These are phyloP conservation scores for Colletotrichum orchidophilum DNA, from an alignment of 2,329 filamentous ascomycete genomes.

Conservation along the genomic window DNA sequence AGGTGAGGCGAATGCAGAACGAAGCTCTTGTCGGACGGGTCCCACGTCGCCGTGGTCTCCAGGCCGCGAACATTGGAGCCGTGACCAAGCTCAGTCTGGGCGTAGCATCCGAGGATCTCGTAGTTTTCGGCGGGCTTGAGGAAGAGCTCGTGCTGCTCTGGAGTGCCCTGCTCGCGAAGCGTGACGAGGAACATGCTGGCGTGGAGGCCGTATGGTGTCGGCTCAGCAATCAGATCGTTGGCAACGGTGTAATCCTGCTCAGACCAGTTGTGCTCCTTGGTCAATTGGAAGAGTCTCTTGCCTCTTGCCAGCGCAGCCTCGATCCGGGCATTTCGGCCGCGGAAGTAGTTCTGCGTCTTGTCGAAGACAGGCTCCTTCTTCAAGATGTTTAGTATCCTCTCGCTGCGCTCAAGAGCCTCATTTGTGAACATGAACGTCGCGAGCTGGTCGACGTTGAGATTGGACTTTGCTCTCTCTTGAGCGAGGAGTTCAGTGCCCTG, in stretches of 20 bases:
- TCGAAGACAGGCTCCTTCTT: conserved; percentile 76
- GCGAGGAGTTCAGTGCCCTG: conserved; percentile 75
- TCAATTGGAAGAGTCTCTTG: conserved; percentile 75
- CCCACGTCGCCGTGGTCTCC: conserved; percentile 79
- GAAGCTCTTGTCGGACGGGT: conserved; percentile 77
- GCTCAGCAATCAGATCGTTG: conserved; percentile 76
- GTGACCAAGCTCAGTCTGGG: conserved; percentile 83
- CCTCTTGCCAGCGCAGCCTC: conserved; percentile 74
- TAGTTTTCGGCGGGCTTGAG: conserved; percentile 74
- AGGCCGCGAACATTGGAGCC: conserved; percentile 80
- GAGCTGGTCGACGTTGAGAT: conserved; percentile 73
- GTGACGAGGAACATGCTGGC: conserved; percentile 64
- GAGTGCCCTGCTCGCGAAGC: conserved; percentile 74
- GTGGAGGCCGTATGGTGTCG: conserved; percentile 78
- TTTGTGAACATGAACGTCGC: conserved; percentile 76
- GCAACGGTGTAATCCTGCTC: conserved; percentile 71
- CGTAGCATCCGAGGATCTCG: conserved; percentile 81
- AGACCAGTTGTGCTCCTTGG: conserved; percentile 74
- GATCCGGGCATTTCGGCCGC: conserved; percentile 74
- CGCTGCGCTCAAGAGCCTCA: conserved; percentile 68
- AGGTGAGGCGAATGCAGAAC: conserved; percentile 77
- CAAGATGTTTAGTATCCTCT: conserved; percentile 70
- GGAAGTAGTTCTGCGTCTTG: conserved; percentile 81
- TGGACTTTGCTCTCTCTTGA: conserved; percentile 74
- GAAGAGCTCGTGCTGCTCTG: conserved; percentile 79